Base-by-base conservation (phyloP, 2,329 filamentous ascomycete genomes). In the Lanzia echinophila region DNA sequence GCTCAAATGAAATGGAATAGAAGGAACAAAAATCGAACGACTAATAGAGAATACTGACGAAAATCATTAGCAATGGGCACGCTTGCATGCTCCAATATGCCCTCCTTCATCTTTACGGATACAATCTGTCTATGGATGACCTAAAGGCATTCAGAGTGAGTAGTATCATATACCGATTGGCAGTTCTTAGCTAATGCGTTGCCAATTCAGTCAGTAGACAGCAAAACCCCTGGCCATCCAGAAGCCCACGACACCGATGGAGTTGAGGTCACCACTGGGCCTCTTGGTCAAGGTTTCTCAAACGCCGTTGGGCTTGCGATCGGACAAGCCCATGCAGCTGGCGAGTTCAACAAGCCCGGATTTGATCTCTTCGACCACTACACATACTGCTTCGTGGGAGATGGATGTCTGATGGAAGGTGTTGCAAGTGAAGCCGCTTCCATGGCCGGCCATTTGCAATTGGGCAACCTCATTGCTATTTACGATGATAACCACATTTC, bases 81-180 rank as follows among this genome's bases (percentile, higher is more conserved):
- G 94, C 87, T 67, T 99, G 94, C 83, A 96, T 99, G 91, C 89
- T 99, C 58, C 94, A 96, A 74, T 99, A 99, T 85, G 88, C 92
- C 68, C 83, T 99, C 65, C 87, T 99, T 68, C 94, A 99, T 79
- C 81, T 99, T 54, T 96, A 91, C 75, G 94, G 94, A 73, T 99
- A 95, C 73, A 82, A 76, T 60, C 67, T 99, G 65, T 82, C 82
- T 68, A 79, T 99, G 59, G 88, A 99, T 68, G 94, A 97, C 75
- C 74, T 99, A 66, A 99, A 97, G 84, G 76, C 79, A 67, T 99
- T 99, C 88, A 87, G 94, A 74, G 90, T 96, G 83, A 73, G 89
- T 46, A 24, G 38, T 10, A 33, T 8, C 8, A 22, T 12, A 1
- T 34, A 48, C 43, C 19, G 47, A 47, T 34, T 42, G 32, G 34